These are phyloP conservation scores for Suillus subluteus DNA, from an alignment of 768 basidiomycete genomes.

Conservation along the genomic window DNA sequence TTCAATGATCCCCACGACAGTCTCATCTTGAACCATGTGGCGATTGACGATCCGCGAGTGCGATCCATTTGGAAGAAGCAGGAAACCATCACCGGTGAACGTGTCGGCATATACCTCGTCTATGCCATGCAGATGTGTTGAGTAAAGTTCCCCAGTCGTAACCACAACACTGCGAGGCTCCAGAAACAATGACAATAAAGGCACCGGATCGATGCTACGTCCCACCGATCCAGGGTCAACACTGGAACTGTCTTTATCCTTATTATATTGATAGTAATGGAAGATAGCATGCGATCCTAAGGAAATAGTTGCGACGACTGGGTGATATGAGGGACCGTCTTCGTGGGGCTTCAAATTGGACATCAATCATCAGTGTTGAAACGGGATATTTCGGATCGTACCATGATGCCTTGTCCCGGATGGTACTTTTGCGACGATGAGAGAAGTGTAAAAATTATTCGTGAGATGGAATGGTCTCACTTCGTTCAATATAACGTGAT, in stretches of 20 bases:
- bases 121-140: slow-evolving; percentile 82
- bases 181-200: slow-evolving; percentile 73
- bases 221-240: slow-evolving; percentile 37
- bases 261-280: slow-evolving; percentile 79
- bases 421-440: slow-evolving; percentile 57
- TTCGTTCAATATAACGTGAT: slow-evolving; percentile 92
- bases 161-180: slow-evolving; percentile 88
- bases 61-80: slow-evolving; percentile 30
- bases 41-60: slow-evolving; percentile 59
- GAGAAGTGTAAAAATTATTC: slow-evolving; percentile 17
- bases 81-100: slow-evolving; percentile 30
- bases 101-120: slow-evolving; percentile 56
- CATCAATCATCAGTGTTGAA: slow-evolving; percentile 5
- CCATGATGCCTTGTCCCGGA: slow-evolving; percentile 93
- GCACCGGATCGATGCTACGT: slow-evolving; percentile 61
- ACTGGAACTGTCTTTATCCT: slow-evolving; percentile 25
- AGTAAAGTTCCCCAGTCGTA: slow-evolving; percentile 71
- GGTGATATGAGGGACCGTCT: slow-evolving; percentile 88
- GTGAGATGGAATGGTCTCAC: slow-evolving; percentile 37
- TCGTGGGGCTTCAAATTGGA: slow-evolving; percentile 74
- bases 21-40: slow-evolving; percentile 48
- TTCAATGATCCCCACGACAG: slow-evolving; percentile 40
- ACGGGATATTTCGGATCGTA: slow-evolving; percentile 38
- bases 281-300: slow-evolving; percentile 83
- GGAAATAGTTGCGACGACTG: slow-evolving; percentile 90